Evolutionary conservation across 768 basidiomycete species (phyloP), one percentile per base, ranked within the genome.

Genomic region (Mycena rebaudengoi): DNA sequence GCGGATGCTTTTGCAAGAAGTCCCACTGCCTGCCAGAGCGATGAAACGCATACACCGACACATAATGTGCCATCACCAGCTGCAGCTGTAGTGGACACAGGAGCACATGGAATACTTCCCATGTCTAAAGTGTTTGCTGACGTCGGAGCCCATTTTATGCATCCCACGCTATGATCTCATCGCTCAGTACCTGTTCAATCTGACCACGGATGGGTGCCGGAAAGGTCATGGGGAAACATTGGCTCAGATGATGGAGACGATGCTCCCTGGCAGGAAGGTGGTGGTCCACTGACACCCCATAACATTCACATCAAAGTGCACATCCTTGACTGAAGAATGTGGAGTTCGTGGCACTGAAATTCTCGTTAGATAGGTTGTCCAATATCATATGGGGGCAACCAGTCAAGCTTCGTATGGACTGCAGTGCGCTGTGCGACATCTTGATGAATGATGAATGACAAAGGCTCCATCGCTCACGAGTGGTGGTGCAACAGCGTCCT

Each of bases 11-110:
- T 23, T 67, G 4, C 54, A 43, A 0, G 64, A 73, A 1, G 69
- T 69, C 4, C 14, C 74, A 0, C 71, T 74, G n/a, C 37, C 29
- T 2, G 35, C 32, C 4, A 55, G 32, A 2, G 56, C 64, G 12
- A 58, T 44, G n/a, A 76, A 77, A 55, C 54, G 66, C 4, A 64
- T 64, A 0, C 80, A 79, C 59, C 62, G 71, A 37, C 29, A 63
- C 2, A 60, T 66, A 0, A 73, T 81, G 62, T 54, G 55, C 8
- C 58, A 43, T 6, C 61, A 59, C 54, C 51, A 55, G 3, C 66
- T 75, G 0, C 29, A 16, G 3, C 35, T 33, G 0, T 13, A n/a
- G 14, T 43, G 41, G 41, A 13, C 2, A 21, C n/a, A 43, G 41
- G 41, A 43, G n/a, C 41, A 43, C 41, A 43, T 4, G 3, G 8